phyloP scores from a whole-genome alignment of 2,329 filamentous ascomycete genomes.

The Talaromyces islandicus region DNA sequence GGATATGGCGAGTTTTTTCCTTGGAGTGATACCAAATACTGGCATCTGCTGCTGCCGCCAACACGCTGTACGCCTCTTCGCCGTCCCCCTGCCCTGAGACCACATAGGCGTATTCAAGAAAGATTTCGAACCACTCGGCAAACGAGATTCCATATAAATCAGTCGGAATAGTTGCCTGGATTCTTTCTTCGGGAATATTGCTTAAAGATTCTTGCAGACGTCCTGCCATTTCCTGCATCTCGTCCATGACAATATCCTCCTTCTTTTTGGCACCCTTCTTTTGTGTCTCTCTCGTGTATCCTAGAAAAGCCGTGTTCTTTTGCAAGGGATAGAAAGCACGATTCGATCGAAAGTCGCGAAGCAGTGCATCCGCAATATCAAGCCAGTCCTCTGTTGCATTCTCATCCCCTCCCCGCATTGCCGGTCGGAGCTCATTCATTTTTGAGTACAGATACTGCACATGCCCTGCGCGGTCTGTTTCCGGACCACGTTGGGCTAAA shows the following conservation, averaged over 20 bases:
- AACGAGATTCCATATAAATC: conserved; percentile 76
- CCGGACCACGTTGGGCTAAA: conserved; percentile 16
- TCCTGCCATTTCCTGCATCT: conserved; percentile 39
- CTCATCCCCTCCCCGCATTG: conserved; percentile 44
- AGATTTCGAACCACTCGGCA: conserved; percentile 79
- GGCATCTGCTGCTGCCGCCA: conserved; percentile 71
- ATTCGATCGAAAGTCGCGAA: conserved; percentile 56
- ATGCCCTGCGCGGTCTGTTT: conserved; percentile 34
- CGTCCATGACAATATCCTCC: conserved; percentile 32
- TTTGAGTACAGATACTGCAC: conserved; percentile 41
- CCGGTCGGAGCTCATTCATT: conserved; percentile 42
- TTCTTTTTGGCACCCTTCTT: conserved; percentile 31
- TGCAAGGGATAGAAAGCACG: conserved; percentile 54
- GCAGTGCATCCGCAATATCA: conserved; percentile 52
- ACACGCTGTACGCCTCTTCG: conserved; percentile 70
- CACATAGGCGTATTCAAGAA: conserved; percentile 77
- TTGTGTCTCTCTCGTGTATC: conserved; percentile 39
- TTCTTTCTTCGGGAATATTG: conserved; percentile 18
- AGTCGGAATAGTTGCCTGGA: conserved; percentile 36
- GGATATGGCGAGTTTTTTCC: conserved; percentile 63
- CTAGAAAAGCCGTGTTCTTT: conserved; percentile 46
- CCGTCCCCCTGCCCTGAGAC: conserved; percentile 63
- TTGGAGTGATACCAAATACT: conserved; percentile 73
- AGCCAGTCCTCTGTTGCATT: conserved; percentile 52
- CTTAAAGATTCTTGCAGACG: conserved; percentile 39